Base-by-base conservation (phyloP, 225 moss, liverwort and hornwort species). In the Physcomitrellopsis africana region DNA sequence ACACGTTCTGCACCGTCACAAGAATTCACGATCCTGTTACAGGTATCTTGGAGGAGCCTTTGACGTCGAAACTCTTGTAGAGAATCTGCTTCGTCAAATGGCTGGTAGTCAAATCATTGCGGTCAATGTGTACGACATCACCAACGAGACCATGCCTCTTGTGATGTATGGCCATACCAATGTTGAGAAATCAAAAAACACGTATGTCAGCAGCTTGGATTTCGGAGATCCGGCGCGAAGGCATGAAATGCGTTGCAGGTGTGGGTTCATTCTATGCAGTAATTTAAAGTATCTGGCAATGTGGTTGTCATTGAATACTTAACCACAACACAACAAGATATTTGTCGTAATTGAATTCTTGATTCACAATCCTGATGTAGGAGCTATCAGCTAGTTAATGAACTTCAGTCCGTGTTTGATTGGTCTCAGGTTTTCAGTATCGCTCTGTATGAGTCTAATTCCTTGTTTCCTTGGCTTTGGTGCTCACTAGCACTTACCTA, bases 191-290 rank as follows among this genome's bases (percentile, higher is more conserved):
- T 78, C 87, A 67, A 68, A 79, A 37, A 79, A 70, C 5, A 80
- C 86, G 0, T 76, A 87, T 27, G 74, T 87, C 43, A 87, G 85
- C 71, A 68, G 55, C 51, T 78, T 90, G 60, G 82, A 90, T 53
- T 90, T 90, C 27, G 90, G 87, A 77, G 90, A 90, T 69, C 90
- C 90, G 67, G 74, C 74, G 49, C 85, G 87, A 17, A 83, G 72
- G 81, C 90, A 90, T 77, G 90, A 87, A 78, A 90, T 90, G 90
- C 84, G 90, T 48, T 90, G 90, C 87, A 90, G 89, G 89, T 89
- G 78, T 42, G 84, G 74, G 73, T 42, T 58, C 54, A 23, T 74
- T 69, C 48, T 6, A 55, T 76, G 27, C 41, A 4, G 45, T 73
- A 11, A 60, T 46, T 29, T 72, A 3, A 23, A 23, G 5, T 72